A percentile compares a stretch with the other conserved stretches of the same genome.
Conservation (phyloP, 768 basidiomycete genomes). For the Mycena belliarum region DNA sequence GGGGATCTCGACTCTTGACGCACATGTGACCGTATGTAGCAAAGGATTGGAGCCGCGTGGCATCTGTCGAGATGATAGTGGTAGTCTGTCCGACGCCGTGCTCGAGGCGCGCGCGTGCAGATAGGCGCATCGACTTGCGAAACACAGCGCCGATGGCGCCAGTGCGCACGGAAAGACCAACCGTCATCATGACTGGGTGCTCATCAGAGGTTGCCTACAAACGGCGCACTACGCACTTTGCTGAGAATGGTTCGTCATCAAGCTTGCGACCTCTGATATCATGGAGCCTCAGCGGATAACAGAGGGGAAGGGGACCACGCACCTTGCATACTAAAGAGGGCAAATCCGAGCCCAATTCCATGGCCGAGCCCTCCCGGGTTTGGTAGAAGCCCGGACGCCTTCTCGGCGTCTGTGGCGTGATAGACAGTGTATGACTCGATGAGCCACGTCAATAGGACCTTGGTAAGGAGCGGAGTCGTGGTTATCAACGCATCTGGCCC, state of each 20-base stretch:
- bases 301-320: not conserved
- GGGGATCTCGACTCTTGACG: constrained; percentile 12
- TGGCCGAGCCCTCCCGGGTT: constrained; percentile 55
- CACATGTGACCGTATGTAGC: constrained; percentile 44
- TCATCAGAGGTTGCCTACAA: constrained; percentile 22
- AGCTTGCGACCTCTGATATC: constrained; percentile 42
- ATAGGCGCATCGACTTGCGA: constrained; percentile 68
- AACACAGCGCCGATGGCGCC: constrained; percentile 51
- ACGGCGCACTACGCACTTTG: constrained; percentile 34
- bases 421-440: constrained; percentile 46
- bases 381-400: constrained; percentile 32
- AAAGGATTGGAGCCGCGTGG: constrained; percentile 54
- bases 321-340: constrained; percentile 57
- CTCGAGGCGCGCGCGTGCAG: constrained; percentile 55
- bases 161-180: constrained; percentile 49
- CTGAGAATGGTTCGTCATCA: constrained; percentile 48
- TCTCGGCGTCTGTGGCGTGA: constrained; percentile 37
- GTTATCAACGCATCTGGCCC: not conserved
- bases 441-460: constrained; percentile 62
- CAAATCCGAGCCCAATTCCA: constrained; percentile 62
- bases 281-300: constrained; percentile 31
- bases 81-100: constrained; percentile 69
- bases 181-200: constrained; percentile 42
- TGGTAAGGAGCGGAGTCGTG: constrained; percentile 54
- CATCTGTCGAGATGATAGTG: constrained; percentile 69